Percentiles rank a stretch among this genome's conserved stretches.
Conservation (phyloP, 1,139 yeast species). For the Yamadazyma buinensis region DNA sequence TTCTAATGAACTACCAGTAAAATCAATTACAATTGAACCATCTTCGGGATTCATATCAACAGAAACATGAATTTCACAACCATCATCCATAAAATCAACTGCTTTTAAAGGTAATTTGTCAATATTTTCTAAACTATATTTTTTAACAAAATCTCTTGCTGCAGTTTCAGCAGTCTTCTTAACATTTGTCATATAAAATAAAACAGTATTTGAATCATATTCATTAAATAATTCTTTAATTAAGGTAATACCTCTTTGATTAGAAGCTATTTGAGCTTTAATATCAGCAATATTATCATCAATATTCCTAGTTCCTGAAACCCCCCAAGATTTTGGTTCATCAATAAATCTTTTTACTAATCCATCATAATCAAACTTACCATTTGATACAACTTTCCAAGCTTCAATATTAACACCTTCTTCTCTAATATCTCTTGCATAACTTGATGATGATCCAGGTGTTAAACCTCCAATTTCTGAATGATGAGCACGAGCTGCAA, state of each 20-base stretch:
- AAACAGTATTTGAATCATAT: slow-evolving; percentile 30
- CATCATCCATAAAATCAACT: slow-evolving; percentile 59
- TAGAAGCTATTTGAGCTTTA: slow-evolving; percentile 44
- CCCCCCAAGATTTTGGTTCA: slow-evolving; percentile 56
- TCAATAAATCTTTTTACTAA: slow-evolving; percentile 42
- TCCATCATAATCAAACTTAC: slow-evolving; percentile 53
- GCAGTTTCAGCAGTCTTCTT: slow-evolving; percentile 36
- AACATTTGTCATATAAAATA: slow-evolving; percentile 39
- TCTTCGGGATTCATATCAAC: slow-evolving; percentile 39
- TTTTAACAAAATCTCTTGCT: slow-evolving; percentile 43
- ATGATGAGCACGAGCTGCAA: slow-evolving; percentile 66
- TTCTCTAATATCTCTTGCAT: slow-evolving; percentile 56
- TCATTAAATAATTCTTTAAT: slow-evolving; percentile 30
- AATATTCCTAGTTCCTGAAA: slow-evolving; percentile 55
- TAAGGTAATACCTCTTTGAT: slow-evolving; percentile 37
- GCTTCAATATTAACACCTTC: slow-evolving; percentile 62
- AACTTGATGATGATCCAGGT: slow-evolving; percentile 67
- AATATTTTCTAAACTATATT: slow-evolving; percentile 24
- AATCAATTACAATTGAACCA: slow-evolving; percentile 55
- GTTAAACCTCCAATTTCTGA: slow-evolving; percentile 66
- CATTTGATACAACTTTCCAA: slow-evolving; percentile 51
- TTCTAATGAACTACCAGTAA: slow-evolving; percentile 47
- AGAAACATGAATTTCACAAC: slow-evolving; percentile 46
- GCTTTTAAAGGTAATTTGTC: slow-evolving; percentile 37
- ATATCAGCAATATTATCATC: slow-evolving; percentile 41